Percentiles rank a stretch among this genome's conserved stretches.
phyloP scores from a whole-genome alignment of 2,329 filamentous ascomycete species.

The Botrytis tulipae region DNA sequence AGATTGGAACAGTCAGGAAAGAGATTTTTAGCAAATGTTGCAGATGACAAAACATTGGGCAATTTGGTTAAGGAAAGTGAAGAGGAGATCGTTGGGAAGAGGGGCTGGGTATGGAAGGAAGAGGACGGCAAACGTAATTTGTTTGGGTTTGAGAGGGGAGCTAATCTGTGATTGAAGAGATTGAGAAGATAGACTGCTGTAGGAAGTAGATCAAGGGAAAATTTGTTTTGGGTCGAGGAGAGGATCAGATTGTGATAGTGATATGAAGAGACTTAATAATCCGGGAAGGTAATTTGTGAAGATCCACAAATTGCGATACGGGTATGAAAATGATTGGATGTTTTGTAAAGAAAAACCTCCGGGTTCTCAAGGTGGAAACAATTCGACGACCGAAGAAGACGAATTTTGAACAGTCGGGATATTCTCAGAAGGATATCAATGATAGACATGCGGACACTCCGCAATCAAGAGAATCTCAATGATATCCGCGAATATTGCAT shows the following conservation, averaged over 20 bases:
- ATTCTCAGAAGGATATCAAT: not conserved
- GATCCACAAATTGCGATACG: not conserved
- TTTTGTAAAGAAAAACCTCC: not conserved
- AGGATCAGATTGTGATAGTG: constrained; percentile 7
- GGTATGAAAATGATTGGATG: not conserved
- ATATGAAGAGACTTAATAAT: not conserved
- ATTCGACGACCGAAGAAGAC: not conserved
- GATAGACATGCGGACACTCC: not conserved
- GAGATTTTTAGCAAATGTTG: constrained; percentile 58
- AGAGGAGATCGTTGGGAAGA: constrained; percentile 49
- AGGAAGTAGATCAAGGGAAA: constrained; percentile 38
- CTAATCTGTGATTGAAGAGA: constrained; percentile 34
- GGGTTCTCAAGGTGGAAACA: not conserved
- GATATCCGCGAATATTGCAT: not conserved
- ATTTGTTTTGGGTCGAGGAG: constrained; percentile 40
- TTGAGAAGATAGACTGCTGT: not conserved
- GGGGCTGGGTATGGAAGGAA: constrained; percentile 44
- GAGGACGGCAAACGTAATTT: constrained; percentile 41
- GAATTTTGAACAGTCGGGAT: not conserved
- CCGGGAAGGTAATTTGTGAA: too few species aligned
- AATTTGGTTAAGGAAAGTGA: constrained; percentile 43
- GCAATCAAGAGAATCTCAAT: not conserved
- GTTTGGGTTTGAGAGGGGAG: constrained; percentile 37
- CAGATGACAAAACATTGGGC: constrained; percentile 48
- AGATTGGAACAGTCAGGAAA: constrained; percentile 46